Base-by-base conservation (phyloP, 2,329 filamentous ascomycete genomes). In the Neofusicoccum kwambonambiense region DNA sequence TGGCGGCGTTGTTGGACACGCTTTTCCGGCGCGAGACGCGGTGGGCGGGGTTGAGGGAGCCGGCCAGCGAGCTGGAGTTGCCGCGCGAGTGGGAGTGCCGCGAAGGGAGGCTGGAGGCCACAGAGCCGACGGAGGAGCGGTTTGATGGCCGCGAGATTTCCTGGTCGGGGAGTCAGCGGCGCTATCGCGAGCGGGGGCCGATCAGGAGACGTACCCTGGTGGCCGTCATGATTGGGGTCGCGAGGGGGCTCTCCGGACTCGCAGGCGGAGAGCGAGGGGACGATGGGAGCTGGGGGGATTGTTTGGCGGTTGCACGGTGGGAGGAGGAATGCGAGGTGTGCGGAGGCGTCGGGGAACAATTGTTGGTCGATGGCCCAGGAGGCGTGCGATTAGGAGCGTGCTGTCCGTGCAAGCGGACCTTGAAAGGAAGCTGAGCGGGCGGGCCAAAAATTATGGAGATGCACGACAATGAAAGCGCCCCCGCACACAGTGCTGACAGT, bases 11-110 rank as follows among this genome's bases (percentile, higher is more conserved):
- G 67, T 91, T 92, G 75, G 87, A 88, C 75, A 96, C 93, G 80
- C 93, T 97, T 86, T 98, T 98, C 72, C 95, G 88, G 73, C 94
- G 91, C 71, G 91, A 93, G 70, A 98, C 88, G 71, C 95, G 91
- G 78, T 97, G 91, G 77, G 87, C 89, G 71, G 89, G 81, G 81
- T 93, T 94, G 74, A 93, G 86, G 65, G 90, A 87, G 66, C 90
- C 86, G 64, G 93, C 90, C 71, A 93, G 83, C 65, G 92, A 94
- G 78, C 95, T 90, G 57, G 91, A 91, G 81, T 93, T 91, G 71
- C 87, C 88, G 74, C 93, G 89, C 27, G 62, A 57, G 31, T 52
- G 49, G 17, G 44, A 42, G 22, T 64, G 62, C n/a, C 62, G 52
- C 42, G 62, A 42, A 58, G 90, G 83, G 62, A 86, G 78, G 71